Base-by-base conservation (phyloP, 768 basidiomycete genomes). In the Daedaleopsis sinensis region DNA sequence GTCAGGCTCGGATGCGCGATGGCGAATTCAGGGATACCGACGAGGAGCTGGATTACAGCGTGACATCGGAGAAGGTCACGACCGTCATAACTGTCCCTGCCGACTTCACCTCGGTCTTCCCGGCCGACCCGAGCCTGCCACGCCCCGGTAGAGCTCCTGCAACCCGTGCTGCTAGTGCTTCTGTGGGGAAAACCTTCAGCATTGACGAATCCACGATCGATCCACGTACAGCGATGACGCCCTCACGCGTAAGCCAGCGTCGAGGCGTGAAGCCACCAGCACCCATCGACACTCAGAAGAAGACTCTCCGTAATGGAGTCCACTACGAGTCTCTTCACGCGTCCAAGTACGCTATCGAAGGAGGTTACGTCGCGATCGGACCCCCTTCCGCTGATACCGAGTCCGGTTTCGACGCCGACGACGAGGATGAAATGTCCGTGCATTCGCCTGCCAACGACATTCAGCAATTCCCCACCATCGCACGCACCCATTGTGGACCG, bases 331-430 rank as follows among this genome's bases (percentile, higher is more conserved):
- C 58, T 5, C 16, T 42, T 1, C 18, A 42, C 21, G 48, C 35
- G 18, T 19, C 50, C 13, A 12, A 42, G 13, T 63, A 58, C 62
- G 52, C 50, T n/a, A 35, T 63, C 24, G 52, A 63, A 47, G 37
- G 53, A 15, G 53, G 49, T 9, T 13, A 44, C 18, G 38, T 55
- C 48, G 57, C 55, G n/a, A 57, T 47, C 1, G 50, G 52, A n/a
- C 21, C 24, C 16, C 35, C 5, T 7, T 57, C 37, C 21, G 47
- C 16, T 27, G 53, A 42, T 24, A 37, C 4, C 8, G 57, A 55
- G 7, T 63, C 62, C 16, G 57, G 62, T 13, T 55, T 42, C 48
- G 62, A 63, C 27, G 57, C 57, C 16, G 62, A 63, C 38, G 48
- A 55, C 54, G 59, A 57, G n/a, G 47, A 23, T 21, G 55, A 50